A percentile compares a stretch with the other conserved stretches of the same genome.
Conservation (phyloP, 2,329 filamentous ascomycete species). For the Paracorniculantispora psalliotae region DNA sequence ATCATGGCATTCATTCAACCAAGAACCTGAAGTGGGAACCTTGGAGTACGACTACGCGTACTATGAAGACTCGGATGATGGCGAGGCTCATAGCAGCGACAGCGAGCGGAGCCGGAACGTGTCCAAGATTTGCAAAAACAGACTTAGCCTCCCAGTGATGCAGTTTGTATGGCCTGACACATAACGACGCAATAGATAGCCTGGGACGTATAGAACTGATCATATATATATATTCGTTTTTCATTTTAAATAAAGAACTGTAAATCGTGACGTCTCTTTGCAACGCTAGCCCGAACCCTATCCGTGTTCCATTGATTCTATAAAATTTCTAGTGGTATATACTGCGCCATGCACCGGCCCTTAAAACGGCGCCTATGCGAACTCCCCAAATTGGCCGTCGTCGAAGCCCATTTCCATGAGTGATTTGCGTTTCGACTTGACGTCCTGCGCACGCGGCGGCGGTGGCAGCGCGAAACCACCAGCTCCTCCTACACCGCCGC, state of each 20-base stretch:
- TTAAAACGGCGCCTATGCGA: slow-evolving; percentile 45
- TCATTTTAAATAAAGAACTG: not conserved
- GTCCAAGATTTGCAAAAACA: not conserved
- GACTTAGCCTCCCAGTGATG: slow-evolving; percentile 25
- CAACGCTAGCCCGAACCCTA: not conserved
- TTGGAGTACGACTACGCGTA: not conserved
- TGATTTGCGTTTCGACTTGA: slow-evolving; percentile 55
- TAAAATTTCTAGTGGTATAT: not conserved
- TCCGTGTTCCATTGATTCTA: not conserved
- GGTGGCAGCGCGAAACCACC: slow-evolving; percentile 55
- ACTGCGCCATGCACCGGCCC: not conserved
- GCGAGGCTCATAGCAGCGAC: not conserved
- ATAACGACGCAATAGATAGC: slow-evolving; percentile 11
- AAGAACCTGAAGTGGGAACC: not conserved
- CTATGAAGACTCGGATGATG: not conserved
- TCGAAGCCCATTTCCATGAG: slow-evolving; percentile 72
- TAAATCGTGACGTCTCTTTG: not conserved
- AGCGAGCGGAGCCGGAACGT: not conserved
- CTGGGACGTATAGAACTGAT: not conserved
- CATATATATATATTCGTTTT: not conserved
- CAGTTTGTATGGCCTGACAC: slow-evolving; percentile 22
- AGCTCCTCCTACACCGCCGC: too few species aligned
- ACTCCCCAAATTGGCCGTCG: slow-evolving; percentile 84
- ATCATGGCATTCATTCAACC: not conserved
- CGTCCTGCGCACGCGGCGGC: slow-evolving; percentile 57